Base-by-base conservation (phyloP, 768 basidiomycete species). In the Termitomyces sp. region DNA sequence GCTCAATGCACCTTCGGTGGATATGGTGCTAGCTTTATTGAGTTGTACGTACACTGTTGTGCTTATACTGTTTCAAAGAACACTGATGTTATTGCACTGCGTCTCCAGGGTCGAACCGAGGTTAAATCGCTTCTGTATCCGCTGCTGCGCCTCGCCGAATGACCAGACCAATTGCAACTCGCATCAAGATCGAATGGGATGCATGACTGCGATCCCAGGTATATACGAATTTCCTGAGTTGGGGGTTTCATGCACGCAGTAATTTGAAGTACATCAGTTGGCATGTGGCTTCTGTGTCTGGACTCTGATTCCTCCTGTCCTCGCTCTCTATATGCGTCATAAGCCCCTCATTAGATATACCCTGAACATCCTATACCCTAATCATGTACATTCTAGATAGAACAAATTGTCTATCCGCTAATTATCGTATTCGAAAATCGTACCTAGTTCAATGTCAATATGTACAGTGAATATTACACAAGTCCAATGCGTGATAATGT, bases 151-250 rank as follows among this genome's bases (percentile, higher is more conserved):
- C 37, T 60, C 60, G 7, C 65, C 65, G 10, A 66, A 77, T 56
- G 82, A 83, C 54, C 82, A 83, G 63, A 49, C 66, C 51, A 79
- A 81, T 57, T 83, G 82, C 60, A 82, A 83, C 66, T 83, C 82
- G 8, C 80, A 83, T 66, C 72, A 75, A 57, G 82, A 83, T 66
- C 72, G 74, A 36, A 68, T 68, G 36, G 80, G 82, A 0, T 82
- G 82, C 60, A 68, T 68, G 17, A 66, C 60, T 42, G 78, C 79
- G 20, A 70, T 83, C 57, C 81, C 81, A 25, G 82, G 82, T 2
- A 72, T 63, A 17, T 83, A 83, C 60, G 71, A 74, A 46, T 83
- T 83, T 63, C 78, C 76, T 17, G 67, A 60, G 20, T 31, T 66
- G 25, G 62, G 65, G 2, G 25, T 66, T 1, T 63, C 57, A 17